Conservation (phyloP, 257 asterid genomes). For the Solanum phureja region DNA sequence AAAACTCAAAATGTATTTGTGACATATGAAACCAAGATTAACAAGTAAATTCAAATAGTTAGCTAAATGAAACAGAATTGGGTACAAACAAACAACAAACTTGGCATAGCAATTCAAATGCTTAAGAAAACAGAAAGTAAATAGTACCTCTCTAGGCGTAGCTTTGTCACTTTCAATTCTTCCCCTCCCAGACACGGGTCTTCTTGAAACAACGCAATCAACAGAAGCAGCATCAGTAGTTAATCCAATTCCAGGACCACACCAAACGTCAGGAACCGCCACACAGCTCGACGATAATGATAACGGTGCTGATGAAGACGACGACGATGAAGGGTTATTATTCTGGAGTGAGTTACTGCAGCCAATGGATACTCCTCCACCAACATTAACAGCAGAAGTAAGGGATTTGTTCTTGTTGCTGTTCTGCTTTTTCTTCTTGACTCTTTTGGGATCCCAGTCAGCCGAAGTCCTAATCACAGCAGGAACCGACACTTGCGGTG, state of each 20-base stretch:
- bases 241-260: conserved; percentile 64
- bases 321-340: not conserved
- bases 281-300: conserved; percentile 3
- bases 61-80: not conserved
- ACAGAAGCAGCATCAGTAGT: conserved; percentile 72
- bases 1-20: not conserved
- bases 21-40: not conserved
- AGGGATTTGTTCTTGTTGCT: not conserved
- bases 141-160: conserved; percentile 46
- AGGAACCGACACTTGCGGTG: conserved; percentile 88
- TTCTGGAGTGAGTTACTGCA: not conserved
- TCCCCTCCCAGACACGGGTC: conserved; percentile 46
- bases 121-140: not conserved
- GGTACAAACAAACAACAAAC: not conserved
- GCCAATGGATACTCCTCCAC: not conserved
- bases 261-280: conserved; percentile 74
- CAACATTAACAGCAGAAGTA: not conserved
- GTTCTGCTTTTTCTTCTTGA: conserved; percentile 16
- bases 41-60: not conserved
- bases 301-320: not conserved
- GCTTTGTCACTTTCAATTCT: conserved; percentile 46
- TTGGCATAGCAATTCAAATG: not conserved
- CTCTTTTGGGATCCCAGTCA: conserved; percentile 71
- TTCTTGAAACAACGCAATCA: conserved; percentile 75
- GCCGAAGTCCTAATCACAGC: conserved; percentile 76